Evolutionary conservation across 1,139 yeast species (phyloP).

Genomic region (Debaryomyces coudertii): DNA sequence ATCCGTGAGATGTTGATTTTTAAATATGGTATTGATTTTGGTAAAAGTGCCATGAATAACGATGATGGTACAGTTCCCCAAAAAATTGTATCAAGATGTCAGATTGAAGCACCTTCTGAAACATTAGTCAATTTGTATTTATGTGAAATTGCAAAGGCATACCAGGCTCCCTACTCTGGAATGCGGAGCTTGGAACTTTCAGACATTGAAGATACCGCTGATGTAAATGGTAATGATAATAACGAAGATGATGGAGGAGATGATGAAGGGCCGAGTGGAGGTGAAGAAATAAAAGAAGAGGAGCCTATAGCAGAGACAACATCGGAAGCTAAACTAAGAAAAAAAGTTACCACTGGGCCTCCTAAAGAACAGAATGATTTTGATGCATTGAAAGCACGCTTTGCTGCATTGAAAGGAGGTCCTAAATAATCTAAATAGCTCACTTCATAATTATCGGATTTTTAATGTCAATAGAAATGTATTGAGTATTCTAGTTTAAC

Average conservation of each 20-base stretch:
- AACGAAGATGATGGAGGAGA: conserved; percentile 22
- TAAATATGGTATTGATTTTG: conserved; percentile 67
- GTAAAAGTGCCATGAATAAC: conserved; percentile 64
- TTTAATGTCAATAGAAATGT: background rate
- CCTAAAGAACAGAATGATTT: conserved; percentile 32
- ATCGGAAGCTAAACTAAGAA: conserved; percentile 11
- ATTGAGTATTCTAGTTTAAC: background rate
- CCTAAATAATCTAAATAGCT: background rate
- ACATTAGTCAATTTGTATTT: conserved; percentile 71
- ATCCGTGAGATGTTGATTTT: conserved; percentile 64
- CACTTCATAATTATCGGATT: background rate
- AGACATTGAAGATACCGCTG: conserved; percentile 23
- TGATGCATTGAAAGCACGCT: conserved; percentile 47
- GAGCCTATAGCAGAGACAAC: background rate
- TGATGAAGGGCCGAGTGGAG: conserved; percentile 20
- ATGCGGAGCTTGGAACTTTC: conserved; percentile 28
- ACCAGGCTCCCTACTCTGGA: conserved; percentile 73
- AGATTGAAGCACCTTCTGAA: conserved; percentile 67
- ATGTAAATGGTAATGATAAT: conserved; percentile 17
- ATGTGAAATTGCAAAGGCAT: conserved; percentile 80
- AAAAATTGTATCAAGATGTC: conserved; percentile 64
- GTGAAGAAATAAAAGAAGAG: conserved; percentile 15
- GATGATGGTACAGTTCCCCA: conserved; percentile 58
- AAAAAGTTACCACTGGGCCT: conserved; percentile 10
- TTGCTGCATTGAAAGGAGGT: conserved; percentile 46